Evolutionary conservation across 1,139 yeast genomes (phyloP).

Genomic region (Hyphopichia fennica): DNA sequence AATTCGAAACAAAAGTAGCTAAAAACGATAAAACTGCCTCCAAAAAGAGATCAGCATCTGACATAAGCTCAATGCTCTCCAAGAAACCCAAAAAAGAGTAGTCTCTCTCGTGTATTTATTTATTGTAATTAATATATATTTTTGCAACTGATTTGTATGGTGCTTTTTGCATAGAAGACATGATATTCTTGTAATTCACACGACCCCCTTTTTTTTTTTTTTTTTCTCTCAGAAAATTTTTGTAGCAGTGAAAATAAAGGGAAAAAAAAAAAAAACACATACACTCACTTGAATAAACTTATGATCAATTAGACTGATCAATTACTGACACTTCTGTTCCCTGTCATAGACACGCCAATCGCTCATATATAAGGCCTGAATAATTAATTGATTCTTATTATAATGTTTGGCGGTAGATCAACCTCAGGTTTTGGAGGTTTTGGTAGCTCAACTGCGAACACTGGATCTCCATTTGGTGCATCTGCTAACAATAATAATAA

Average conservation of each 20-base stretch:
- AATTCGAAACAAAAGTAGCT: constrained; percentile 34
- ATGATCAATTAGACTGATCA: no score
- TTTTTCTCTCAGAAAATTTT: neutral
- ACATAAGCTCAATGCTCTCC: constrained; percentile 19
- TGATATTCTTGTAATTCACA: neutral
- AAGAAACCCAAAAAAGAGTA: neutral
- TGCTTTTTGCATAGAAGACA: no score
- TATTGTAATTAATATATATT: neutral
- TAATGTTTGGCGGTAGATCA: constrained; percentile 47
- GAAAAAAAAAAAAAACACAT: no score
- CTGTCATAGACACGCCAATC: neutral
- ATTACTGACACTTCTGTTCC: no score
- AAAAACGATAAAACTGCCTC: constrained; percentile 12
- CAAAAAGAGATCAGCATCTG: constrained; percentile 14
- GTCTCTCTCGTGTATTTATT: neutral
- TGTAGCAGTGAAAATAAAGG: neutral
- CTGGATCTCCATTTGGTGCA: constrained; percentile 36
- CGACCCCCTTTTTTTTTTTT: neutral
- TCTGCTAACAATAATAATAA: constrained; percentile 8
- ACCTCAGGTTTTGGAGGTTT: constrained; percentile 65
- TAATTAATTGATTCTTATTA: constrained; percentile 2
- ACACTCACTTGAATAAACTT: no score
- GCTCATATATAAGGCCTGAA: neutral
- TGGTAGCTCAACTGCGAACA: constrained; percentile 36
- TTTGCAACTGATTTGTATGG: neutral